phyloP scores from a whole-genome alignment of 2,329 filamentous ascomycete genomes.

The Didymella glomerata region DNA sequence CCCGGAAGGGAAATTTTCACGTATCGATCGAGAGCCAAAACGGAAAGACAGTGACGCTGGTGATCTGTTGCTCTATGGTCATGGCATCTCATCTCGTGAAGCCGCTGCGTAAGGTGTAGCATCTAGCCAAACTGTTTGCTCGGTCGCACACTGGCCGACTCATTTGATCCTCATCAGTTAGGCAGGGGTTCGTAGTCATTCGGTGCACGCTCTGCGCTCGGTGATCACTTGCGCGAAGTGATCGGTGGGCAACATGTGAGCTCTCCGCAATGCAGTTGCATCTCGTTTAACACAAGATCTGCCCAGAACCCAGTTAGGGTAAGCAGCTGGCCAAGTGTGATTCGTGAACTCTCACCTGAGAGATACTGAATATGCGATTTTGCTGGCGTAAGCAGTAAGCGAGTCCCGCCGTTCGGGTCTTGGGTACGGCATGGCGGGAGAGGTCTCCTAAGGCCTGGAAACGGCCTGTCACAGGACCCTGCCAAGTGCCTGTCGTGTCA shows the following conservation, averaged over 20 bases:
- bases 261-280: neutral
- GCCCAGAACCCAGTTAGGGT: neutral
- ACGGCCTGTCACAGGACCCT: neutral
- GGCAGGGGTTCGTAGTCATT: neutral
- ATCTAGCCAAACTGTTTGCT: too few relatives aligned
- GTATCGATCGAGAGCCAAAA: too few relatives aligned
- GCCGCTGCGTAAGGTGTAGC: too few relatives aligned
- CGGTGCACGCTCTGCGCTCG: neutral
- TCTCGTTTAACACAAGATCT: neutral
- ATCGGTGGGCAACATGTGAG: neutral
- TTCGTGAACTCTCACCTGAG: neutral
- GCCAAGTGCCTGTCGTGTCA: neutral
- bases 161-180: neutral
- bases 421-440: constrained; percentile 5
- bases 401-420: neutral
- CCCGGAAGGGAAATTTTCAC: too few relatives aligned
- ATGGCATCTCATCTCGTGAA: too few relatives aligned
- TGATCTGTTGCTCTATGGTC: too few relatives aligned
- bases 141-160: neutral
- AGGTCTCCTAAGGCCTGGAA: neutral
- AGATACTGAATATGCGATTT: neutral
- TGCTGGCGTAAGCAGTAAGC: constrained; percentile 6
- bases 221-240: neutral
- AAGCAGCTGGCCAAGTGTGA: neutral
- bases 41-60: too few relatives aligned